Evolutionary conservation across 495 filamentous ascomycete genomes (phyloP), one percentile per base, ranked within the genome.

Genomic region (Bacidia gigantensis): DNA sequence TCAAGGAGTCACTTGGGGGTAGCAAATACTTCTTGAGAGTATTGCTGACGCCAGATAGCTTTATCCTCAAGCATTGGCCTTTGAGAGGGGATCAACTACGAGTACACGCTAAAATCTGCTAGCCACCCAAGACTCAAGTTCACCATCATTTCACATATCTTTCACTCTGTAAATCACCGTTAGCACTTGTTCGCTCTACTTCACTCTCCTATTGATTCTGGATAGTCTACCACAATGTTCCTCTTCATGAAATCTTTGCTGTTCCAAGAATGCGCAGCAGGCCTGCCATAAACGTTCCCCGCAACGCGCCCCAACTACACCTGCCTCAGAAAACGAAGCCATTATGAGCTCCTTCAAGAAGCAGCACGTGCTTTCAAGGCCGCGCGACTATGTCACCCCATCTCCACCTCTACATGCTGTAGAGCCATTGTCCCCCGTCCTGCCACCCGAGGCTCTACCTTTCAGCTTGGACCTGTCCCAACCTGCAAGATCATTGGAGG

Each of bases 391-490:
- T 63, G 71, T 70, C 58, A 77, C 74, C 51, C 74, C 74, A 55
- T 76, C 74, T 5, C 74, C 74, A 59, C 74, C 74, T 64, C 62
- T 65, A 67, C 65, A 72, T 69, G 72, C 72, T 56, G 65, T 75
- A 56, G 72, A 76, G 54, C 72, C 73, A 50, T 70, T 74, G 58
- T 74, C 73, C 44, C 73, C 74, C 21, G 55, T 40, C 58, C 65
- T 43, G 17, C n/a, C 25, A 35, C 24, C 35, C 42, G 22, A 49
- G 22, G 29, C 43, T 22, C 35, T n/a, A 11, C 23, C 21, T 50
- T 12, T 35, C 14, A n/a, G n/a, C n/a, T 35, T 5, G 29, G 29
- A 35, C 14, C 7, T 14, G 5, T 35, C 29, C 14, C 29, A 35
- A 7, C 29, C 29, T 35, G 7, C 29, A 35, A 35, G 14, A 5